phyloP scores from a whole-genome alignment of 352 stramenopile genomes.

The Globisporangium acanthophoron region DNA sequence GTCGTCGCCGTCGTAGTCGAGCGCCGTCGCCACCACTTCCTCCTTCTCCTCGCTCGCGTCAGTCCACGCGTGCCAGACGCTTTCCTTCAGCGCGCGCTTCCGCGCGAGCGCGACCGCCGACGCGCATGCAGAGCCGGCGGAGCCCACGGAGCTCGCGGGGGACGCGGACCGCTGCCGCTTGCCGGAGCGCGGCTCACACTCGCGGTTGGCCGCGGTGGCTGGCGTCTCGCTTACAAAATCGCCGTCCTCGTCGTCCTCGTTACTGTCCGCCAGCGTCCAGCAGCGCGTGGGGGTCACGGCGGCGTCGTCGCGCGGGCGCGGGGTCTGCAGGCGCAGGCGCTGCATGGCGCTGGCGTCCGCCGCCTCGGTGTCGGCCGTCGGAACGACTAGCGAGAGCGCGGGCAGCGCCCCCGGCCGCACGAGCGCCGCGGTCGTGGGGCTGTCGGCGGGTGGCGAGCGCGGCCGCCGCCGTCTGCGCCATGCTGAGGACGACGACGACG shows the following conservation, averaged over 20 bases:
- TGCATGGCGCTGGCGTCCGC: conserved; percentile 11
- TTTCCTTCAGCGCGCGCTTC: conserved; percentile 13
- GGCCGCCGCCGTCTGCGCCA: neutral
- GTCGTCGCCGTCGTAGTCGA: conserved; percentile 7
- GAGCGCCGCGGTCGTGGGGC: conserved; percentile 6
- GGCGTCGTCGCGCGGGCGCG: neutral
- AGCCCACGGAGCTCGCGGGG: conserved; percentile 5
- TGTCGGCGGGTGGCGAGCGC: conserved; percentile 1
- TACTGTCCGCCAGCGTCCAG: neutral
- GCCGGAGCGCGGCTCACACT: neutral
- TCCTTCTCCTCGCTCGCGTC: neutral
- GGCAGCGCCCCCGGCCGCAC: conserved; percentile 6
- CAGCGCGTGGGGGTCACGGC: neutral
- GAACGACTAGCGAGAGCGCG: conserved; percentile 12
- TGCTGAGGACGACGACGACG: too few species aligned
- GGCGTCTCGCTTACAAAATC: conserved; percentile 6
- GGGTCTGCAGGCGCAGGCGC: conserved; percentile 13
- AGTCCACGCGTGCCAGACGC: neutral
- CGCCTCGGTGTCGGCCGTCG: neutral
- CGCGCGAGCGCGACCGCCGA: conserved; percentile 7
- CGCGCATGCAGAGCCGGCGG: conserved; percentile 7
- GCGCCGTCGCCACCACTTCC: neutral
- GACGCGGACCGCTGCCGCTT: conserved; percentile 4
- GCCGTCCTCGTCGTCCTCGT: neutral
- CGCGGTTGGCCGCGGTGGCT: neutral